Evolutionary conservation across 768 basidiomycete species (phyloP).

Genomic region (Leccinum imitatum): DNA sequence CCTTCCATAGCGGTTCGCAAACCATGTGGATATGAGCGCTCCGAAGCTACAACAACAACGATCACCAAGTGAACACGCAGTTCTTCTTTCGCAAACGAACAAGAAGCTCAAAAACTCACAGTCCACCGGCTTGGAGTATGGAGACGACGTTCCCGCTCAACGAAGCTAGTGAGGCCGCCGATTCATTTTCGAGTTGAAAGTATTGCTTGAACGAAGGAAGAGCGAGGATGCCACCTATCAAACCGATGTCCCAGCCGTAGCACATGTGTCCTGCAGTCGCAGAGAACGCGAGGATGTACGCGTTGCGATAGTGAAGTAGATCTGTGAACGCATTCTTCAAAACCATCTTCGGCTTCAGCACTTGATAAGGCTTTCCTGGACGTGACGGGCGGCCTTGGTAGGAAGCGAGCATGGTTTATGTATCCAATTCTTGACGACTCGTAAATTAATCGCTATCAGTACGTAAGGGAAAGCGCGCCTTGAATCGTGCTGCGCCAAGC

Average conservation of each 20-base stretch:
- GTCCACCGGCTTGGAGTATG: conserved; percentile 36
- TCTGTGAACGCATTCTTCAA: conserved; percentile 23
- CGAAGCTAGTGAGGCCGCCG: conserved; percentile 24
- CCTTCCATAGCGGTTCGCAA: conserved; percentile 35
- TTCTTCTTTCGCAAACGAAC: not conserved
- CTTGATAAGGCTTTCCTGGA: not conserved
- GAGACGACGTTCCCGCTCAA: conserved; percentile 40
- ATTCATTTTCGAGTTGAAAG: conserved; percentile 32
- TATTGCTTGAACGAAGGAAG: conserved; percentile 38
- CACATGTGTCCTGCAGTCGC: conserved; percentile 36
- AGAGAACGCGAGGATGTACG: conserved; percentile 35
- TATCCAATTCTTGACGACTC: not conserved
- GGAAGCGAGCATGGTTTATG: not conserved
- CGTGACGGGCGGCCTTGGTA: too few relatives aligned
- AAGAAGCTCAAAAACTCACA: conserved; percentile 24
- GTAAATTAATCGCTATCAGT: not conserved
- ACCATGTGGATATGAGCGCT: conserved; percentile 28
- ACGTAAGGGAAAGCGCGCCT: not conserved
- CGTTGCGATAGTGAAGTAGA: conserved; percentile 33
- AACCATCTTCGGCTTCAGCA: conserved; percentile 14
- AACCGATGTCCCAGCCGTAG: conserved; percentile 39
- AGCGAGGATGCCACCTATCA: conserved; percentile 37
- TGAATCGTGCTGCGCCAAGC: not conserved
- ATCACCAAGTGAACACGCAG: not conserved
- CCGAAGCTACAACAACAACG: conserved; percentile 15